Evolutionary conservation across 2,329 filamentous ascomycete species (phyloP), one percentile per base, ranked within the genome.

Genomic region (Microcera coccophila): DNA sequence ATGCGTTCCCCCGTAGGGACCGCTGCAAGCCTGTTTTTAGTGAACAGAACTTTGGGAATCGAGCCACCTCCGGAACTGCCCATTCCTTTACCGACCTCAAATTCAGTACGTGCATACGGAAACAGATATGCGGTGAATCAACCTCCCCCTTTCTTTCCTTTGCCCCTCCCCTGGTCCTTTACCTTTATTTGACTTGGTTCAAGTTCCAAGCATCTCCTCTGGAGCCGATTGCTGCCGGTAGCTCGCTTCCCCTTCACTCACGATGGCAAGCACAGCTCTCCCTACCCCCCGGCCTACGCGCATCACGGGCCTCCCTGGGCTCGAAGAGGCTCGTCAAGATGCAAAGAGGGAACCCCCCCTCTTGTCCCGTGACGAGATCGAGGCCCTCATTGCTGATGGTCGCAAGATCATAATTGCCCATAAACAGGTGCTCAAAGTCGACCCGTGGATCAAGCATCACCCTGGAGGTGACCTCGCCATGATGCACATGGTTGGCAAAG

Each of bases 381-480:
- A 96, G 65, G 81, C 76, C 5, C 70, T 91, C 56, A 96, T 98
- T 59, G 87, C 90, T 5, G 81, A 87, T 44, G 91, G 90, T 4
- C 79, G 79, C 44, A 79, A 81, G 50, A 78, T 98, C 42, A 77
- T 96, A 48, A 89, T 98, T 40, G 74, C 93, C 46, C 81, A 95
- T 55, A 76, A 81, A 46, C 80, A 82, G 57, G 90, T 96, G 9
- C 68, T 97, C 54, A 95, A 90, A 69, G 82, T 89, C 22, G 91
- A 97, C 65, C 76, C 84, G 29, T 98, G 90, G 88, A 71, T 94
- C 39, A 81, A 81, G 40, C 96, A 87, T 60, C 93, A 97, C 60
- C 93, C 93, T 11, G 93, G 93, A 44, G 93, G 93, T 55, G 84
- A 91, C 58, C 93, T 90, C 68, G 80, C 91, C 41, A 94, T 98